A percentile compares a stretch with the other conserved stretches of the same genome.
phyloP scores from a whole-genome alignment of 345 rosid genomes.

The Brassica cretica region DNA sequence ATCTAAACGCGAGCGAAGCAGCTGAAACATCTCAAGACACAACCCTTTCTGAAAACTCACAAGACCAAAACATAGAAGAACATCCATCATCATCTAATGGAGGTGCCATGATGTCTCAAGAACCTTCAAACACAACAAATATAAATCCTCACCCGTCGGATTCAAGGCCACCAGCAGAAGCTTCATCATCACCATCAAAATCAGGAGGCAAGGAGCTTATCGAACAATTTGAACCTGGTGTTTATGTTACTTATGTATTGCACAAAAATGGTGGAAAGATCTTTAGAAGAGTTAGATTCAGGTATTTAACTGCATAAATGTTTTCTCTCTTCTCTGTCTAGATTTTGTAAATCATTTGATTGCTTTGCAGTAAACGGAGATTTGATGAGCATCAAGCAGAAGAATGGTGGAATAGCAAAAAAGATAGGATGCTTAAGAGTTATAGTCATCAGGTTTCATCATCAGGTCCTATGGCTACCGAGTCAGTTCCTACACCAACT shows the following conservation, averaged over 20 bases:
- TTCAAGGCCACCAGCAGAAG: constrained; percentile 32
- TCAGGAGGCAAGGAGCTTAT: constrained; percentile 52
- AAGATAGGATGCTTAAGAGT: constrained; percentile 69
- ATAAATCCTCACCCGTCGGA: constrained; percentile 31
- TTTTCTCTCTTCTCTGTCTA: not conserved
- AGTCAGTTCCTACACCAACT: constrained; percentile 21
- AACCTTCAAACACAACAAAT: constrained; percentile 35
- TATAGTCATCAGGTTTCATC: constrained; percentile 47
- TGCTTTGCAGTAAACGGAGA: constrained; percentile 63
- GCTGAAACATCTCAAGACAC: constrained; percentile 42
- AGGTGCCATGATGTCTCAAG: constrained; percentile 36
- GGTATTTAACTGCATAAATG: constrained; percentile 45
- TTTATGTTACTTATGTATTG: constrained; percentile 65
- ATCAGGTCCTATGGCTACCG: constrained; percentile 16
- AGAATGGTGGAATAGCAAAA: constrained; percentile 88
- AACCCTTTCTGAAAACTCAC: constrained; percentile 26
- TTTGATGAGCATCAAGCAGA: constrained; percentile 79
- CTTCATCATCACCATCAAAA: constrained; percentile 28
- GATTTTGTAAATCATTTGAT: not conserved
- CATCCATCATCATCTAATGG: constrained; percentile 27
- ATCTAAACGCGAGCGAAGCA: constrained; percentile 38
- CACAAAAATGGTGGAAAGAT: constrained; percentile 63
- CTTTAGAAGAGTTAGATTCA: constrained; percentile 89
- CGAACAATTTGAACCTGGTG: constrained; percentile 94
- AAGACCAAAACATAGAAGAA: constrained; percentile 35